phyloP scores from a whole-genome alignment of 176 grass and related monocot genomes.

The Panicum miliaceum region DNA sequence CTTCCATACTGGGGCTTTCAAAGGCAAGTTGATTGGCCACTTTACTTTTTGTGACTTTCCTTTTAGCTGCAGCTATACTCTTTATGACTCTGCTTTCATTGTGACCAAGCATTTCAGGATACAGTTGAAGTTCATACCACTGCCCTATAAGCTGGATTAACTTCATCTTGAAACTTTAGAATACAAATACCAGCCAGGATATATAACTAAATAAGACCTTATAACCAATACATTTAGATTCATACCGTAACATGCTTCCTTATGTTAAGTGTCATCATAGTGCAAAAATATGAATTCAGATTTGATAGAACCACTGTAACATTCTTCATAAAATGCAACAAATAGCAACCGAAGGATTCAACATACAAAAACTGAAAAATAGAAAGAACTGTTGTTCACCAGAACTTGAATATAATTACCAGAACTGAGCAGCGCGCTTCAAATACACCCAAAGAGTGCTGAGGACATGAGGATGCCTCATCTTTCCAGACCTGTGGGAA shows the following conservation, averaged over 20 bases:
- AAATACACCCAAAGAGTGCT: constrained; percentile 1
- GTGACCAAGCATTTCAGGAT: neutral
- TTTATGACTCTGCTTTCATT: neutral
- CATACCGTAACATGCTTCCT: neutral
- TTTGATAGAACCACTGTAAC: neutral
- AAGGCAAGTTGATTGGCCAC: neutral
- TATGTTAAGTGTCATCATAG: neutral
- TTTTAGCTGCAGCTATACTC: neutral
- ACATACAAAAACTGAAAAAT: neutral
- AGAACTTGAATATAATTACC: constrained; percentile 35
- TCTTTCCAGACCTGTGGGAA: constrained; percentile 32
- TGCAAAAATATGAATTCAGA: neutral
- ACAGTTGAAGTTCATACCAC: constrained; percentile 3
- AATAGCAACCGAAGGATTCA: neutral
- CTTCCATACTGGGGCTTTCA: neutral
- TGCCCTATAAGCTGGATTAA: neutral
- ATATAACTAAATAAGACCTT: neutral
- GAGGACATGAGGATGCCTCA: neutral
- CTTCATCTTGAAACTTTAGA: neutral
- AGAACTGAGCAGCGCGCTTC: neutral
- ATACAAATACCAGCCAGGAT: neutral
- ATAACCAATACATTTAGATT: neutral
- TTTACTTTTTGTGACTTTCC: neutral
- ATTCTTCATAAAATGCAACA: neutral
- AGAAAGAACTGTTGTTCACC: neutral